These are phyloP conservation scores for Plasmodium falciparum DNA, from an alignment of 169 alveolate genomes.

Conservation along the genomic window DNA sequence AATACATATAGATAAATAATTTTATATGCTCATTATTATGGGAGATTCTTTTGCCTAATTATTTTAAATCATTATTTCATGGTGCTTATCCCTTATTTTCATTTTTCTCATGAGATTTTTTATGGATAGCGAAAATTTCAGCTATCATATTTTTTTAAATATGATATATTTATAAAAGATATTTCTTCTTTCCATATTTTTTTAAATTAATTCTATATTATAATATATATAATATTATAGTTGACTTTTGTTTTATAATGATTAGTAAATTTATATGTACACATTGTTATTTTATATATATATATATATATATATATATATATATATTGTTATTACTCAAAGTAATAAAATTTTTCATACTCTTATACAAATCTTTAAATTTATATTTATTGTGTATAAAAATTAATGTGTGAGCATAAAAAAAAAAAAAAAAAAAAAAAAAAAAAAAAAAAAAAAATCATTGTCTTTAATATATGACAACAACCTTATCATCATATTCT, in stretches of 20 bases:
- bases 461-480: slow-evolving; percentile 47
- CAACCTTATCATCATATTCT: slow-evolving; percentile 8
- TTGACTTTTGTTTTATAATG: slow-evolving; percentile 13
- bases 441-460: slow-evolving; percentile 24
- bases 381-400: slow-evolving; percentile 40
- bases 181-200: background rate
- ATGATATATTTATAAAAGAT: slow-evolving; percentile 1
- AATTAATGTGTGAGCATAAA: slow-evolving; percentile 48
- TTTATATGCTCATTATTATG: no score
- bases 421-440: no score
- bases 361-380: slow-evolving; percentile 31
- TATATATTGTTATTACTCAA: background rate
- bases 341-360: slow-evolving; percentile 41
- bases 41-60: no score
- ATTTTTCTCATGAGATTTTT: background rate
- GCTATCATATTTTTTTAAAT: slow-evolving; percentile 36
- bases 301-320: background rate
- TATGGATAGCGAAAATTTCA: slow-evolving; percentile 34
- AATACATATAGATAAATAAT: no score
- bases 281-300: slow-evolving; percentile 32
- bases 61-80: no score
- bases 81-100: no score
- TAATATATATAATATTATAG: slow-evolving; percentile 21
- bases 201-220: slow-evolving; percentile 19
- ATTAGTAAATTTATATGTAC: slow-evolving; percentile 33